Base-by-base conservation (phyloP, 2,329 filamentous ascomycete species). In the Orbilia javanica region DNA sequence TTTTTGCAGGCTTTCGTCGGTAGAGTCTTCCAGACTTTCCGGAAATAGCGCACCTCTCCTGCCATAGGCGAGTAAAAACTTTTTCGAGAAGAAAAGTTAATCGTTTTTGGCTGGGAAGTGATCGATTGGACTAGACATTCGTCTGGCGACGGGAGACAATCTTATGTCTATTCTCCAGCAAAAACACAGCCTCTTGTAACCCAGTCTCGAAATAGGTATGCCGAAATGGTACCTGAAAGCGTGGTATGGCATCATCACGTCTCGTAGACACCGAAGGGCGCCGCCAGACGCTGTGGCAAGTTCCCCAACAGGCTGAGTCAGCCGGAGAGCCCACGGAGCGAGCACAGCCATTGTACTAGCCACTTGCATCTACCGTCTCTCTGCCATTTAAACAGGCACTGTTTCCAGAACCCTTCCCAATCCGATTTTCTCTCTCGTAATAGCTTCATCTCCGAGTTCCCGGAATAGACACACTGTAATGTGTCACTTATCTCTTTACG, bases 351-450 rank as follows among this genome's bases (percentile, higher is more conserved):
- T 78, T 15, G 15, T 50, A 67, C 67, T 71, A 78, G 74, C 74
- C 74, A 78, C 67, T 53, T 66, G 31, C 34, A 64, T 44, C 15
- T 22, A 55, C 44, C 42, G 11, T 42, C 34, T 31, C 31, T 39
- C 48, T 25, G 6, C 42, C 22, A 34, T 42, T 13, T 29, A 22
- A 57, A 62, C 60, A 50, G 66, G 62, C 39, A 42, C 39, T 20
- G 46, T 60, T 66, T 67, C 68, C 57, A 63, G 74, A 72, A 71
- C 57, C 34, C 74, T 78, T 78, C 74, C 74, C 31, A 20, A 78
- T 78, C 27, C 67, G 74, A 63, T 68, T 78, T 78, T 72, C 53
- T 57, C 50, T 78, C 74, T 78, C 74, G 74, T 78, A 78, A 78
- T 78, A 57, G 74, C 66, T 66, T 78, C 74, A 62, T 67, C 50